Percentiles rank a stretch among this genome's conserved stretches.
These are phyloP conservation scores for Neoconidiobolus thromboides DNA, from an alignment of 371 early-diverging fungal species.

Conservation along the genomic window DNA sequence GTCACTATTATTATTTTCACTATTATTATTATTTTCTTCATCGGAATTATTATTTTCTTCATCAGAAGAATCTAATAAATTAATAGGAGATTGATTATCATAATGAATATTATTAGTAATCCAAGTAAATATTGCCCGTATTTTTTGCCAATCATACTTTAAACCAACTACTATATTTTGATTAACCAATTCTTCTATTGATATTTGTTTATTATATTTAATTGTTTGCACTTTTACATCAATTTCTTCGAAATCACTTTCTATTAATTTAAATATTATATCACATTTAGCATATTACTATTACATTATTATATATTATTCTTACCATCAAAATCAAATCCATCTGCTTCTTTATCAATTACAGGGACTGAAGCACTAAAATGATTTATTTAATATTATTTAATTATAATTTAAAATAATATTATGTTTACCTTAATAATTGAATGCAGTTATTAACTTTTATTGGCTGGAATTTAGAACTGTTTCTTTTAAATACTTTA, in stretches of 20 bases:
- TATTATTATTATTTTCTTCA: background rate
- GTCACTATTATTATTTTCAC: too few relatives aligned
- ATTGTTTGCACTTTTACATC: background rate
- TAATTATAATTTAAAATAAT: too few relatives aligned
- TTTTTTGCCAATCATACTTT: background rate
- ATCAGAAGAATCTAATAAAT: background rate
- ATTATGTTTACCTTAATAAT: too few relatives aligned
- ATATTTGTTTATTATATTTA: too few relatives aligned
- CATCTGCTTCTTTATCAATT: background rate
- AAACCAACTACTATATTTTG: background rate
- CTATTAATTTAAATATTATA: too few relatives aligned
- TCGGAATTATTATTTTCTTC: background rate
- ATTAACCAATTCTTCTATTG: background rate
- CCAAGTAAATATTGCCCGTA: conserved; percentile 2
- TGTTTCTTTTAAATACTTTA: too few relatives aligned
- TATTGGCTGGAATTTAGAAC: too few relatives aligned
- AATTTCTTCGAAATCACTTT: background rate
- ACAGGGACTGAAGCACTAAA: background rate
- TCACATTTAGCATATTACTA: too few relatives aligned
- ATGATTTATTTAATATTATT: too few relatives aligned
- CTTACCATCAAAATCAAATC: conserved; percentile 3
- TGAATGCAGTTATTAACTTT: too few relatives aligned
- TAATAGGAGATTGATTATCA: background rate
- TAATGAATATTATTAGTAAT: background rate
- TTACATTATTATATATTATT: too few relatives aligned